Percentiles rank a stretch among this genome's conserved stretches.
Conservation (phyloP, 164 flowering plant genomes). For the Malania oleifera region DNA sequence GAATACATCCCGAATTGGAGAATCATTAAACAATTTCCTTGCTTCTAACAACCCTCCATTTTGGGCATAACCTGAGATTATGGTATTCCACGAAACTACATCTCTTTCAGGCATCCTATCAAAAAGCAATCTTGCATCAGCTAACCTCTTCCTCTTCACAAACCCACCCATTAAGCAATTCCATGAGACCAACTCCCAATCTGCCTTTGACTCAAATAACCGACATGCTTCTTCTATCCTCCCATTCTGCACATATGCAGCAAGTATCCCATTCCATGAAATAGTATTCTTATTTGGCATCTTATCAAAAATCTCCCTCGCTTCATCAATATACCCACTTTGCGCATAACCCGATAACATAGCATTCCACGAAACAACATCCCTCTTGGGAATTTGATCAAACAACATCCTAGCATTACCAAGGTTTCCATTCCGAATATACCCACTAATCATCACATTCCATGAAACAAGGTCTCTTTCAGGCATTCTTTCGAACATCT, state of each 20-base stretch:
- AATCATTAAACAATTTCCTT: constrained; percentile 55
- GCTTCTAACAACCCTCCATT: constrained; percentile 59
- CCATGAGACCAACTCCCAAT: constrained; percentile 81
- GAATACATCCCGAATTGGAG: constrained; percentile 64
- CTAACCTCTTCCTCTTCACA: constrained; percentile 58
- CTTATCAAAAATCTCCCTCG: constrained; percentile 52
- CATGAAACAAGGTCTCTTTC: constrained; percentile 61
- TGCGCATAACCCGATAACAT: constrained; percentile 78
- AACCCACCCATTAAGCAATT: constrained; percentile 81
- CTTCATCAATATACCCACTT: constrained; percentile 63
- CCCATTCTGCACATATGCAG: constrained; percentile 81
- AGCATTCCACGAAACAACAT: constrained; percentile 83
- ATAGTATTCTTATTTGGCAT: constrained; percentile 66
- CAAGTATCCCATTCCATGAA: constrained; percentile 82
- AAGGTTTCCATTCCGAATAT: constrained; percentile 39
- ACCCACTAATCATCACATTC: constrained; percentile 76
- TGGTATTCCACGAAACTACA: constrained; percentile 80
- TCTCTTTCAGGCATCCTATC: constrained; percentile 68
- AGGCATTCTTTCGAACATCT: constrained; percentile 66
- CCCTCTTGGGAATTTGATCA: constrained; percentile 66
- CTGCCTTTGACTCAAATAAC: constrained; percentile 51
- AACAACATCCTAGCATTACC: constrained; percentile 56
- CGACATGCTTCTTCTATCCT: constrained; percentile 56
- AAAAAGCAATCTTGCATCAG: constrained; percentile 58
- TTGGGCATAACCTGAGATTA: constrained; percentile 80